Base-by-base conservation (phyloP, 2,329 filamentous ascomycete genomes). In the Nothophaeocryptopus gaeumannii region DNA sequence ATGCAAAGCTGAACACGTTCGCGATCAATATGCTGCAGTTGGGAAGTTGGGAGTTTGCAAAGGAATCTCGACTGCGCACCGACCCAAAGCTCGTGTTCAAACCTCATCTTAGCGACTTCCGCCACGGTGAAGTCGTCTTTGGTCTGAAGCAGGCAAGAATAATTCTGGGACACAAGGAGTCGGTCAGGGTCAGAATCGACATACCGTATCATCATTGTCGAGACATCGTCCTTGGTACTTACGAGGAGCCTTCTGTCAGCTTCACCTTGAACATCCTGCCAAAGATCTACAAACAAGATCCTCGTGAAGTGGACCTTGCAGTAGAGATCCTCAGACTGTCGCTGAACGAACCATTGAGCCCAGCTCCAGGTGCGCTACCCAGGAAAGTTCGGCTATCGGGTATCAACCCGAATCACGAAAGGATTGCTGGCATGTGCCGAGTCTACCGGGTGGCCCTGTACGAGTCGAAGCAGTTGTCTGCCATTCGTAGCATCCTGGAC, bases 351-450 rank as follows among this genome's bases (percentile, higher is more conserved):
- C 12, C 26, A 3, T 14, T 29, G 14, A 8, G 8, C 32, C 41
- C 46, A 34, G n/a, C 29, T 8, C 26, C 37, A 20, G 31, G 36
- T n/a, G 29, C 43, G 40, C 16, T 40, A n/a, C 10, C 38, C n/a
- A 61, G 55, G 51, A 67, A 64, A 48, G 38, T 47, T 52, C 48
- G 71, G 29, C 59, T 74, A 7, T 64, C 68, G 5, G 62, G 57
- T 26, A 59, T 78, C 39, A 67, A 71, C 46, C 54, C 53, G 2
- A 43, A 56, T 0, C 70, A 77, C 47, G 60, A 61, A 9, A 62
- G 59, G n/a, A 70, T 74, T 34, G 69, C 71, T 2, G 72, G 73
- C 2, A 70, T 67, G 35, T 80, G 76, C 51, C 73, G 79, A 39
- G 75, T 80, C 0, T 83, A 82, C 56, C 72, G 73, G 14, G 42